Percentiles rank a stretch among this genome's conserved stretches.
Conservation (phyloP, 2,329 filamentous ascomycete genomes). For the Curvularia sp. region DNA sequence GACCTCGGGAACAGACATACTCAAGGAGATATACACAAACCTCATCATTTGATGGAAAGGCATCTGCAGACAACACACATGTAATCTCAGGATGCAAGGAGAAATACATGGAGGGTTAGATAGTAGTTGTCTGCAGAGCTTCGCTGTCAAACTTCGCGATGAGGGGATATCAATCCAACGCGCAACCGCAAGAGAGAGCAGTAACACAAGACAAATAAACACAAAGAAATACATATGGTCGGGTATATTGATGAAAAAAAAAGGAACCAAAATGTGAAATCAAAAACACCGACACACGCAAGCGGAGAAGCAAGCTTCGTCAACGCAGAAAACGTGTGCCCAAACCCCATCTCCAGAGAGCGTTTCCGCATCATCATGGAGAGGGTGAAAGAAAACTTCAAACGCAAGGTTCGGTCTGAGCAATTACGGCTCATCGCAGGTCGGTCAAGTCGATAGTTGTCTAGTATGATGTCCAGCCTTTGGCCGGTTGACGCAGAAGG, state of each 20-base stretch:
- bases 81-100: slow-evolving; percentile 8
- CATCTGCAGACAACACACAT: slow-evolving; percentile 16
- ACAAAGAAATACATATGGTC: slow-evolving; percentile 40
- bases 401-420: slow-evolving; percentile 52
- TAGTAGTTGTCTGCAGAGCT: slow-evolving; percentile 10
- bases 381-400: slow-evolving; percentile 44
- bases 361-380: slow-evolving; percentile 43
- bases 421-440: slow-evolving; percentile 52
- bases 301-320: slow-evolving; percentile 47
- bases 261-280: slow-evolving; percentile 32
- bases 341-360: slow-evolving; percentile 41
- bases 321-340: slow-evolving; percentile 46
- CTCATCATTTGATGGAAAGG: slow-evolving; percentile 33
- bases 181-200: slow-evolving; percentile 47
- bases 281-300: slow-evolving; percentile 47
- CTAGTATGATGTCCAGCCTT: slow-evolving; percentile 20
- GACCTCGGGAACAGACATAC: slow-evolving; percentile 52
- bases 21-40: slow-evolving; percentile 48
- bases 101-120: slow-evolving; percentile 1
- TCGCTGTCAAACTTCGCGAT: slow-evolving; percentile 31
- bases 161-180: slow-evolving; percentile 49
- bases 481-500: slow-evolving; percentile 52
- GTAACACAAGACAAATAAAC: slow-evolving; percentile 45
- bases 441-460: slow-evolving; percentile 31
- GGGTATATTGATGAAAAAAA: slow-evolving; percentile 19